These are phyloP conservation scores for Flaveria ramosissima DNA, from an alignment of 129 eudicot genomes.

Conservation along the genomic window DNA sequence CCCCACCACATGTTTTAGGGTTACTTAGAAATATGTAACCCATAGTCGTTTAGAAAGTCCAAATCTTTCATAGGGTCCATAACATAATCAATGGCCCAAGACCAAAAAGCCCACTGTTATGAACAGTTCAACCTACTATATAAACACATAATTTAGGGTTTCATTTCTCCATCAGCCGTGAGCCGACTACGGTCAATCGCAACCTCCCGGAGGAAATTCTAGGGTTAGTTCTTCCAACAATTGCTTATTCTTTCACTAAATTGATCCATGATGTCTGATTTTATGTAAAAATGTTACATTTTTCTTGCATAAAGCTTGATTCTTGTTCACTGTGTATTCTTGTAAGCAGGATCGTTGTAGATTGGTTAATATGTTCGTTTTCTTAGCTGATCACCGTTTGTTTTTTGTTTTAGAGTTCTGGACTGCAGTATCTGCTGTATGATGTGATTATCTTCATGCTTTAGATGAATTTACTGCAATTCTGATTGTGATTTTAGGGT, in stretches of 20 bases:
- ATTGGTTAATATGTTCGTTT: not conserved
- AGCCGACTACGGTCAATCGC: not conserved
- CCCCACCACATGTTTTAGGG: too few relatives aligned
- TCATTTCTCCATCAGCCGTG: not conserved
- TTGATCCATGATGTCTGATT: not conserved
- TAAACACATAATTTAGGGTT: slow-evolving; percentile 21
- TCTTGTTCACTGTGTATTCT: not conserved
- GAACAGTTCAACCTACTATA: not conserved
- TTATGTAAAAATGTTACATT: not conserved
- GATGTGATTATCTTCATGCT: not conserved
- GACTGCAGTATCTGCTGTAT: not conserved
- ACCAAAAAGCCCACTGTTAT: not conserved
- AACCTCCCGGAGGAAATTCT: not conserved
- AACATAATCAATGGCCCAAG: not conserved
- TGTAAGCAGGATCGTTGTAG: not conserved
- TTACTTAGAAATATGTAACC: too few relatives aligned
- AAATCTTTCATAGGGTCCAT: too few relatives aligned
- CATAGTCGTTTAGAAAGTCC: too few relatives aligned
- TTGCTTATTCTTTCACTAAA: not conserved
- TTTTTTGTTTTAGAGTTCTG: not conserved
- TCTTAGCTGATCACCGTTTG: not conserved
- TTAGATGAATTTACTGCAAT: not conserved
- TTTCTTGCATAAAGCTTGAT: not conserved
- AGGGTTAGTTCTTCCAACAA: slow-evolving; percentile 4
- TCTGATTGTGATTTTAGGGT: not conserved